A percentile compares a stretch with the other conserved stretches of the same genome.
These are phyloP conservation scores for Infundibulicybe gibba DNA, from an alignment of 768 basidiomycete genomes.

Conservation along the genomic window DNA sequence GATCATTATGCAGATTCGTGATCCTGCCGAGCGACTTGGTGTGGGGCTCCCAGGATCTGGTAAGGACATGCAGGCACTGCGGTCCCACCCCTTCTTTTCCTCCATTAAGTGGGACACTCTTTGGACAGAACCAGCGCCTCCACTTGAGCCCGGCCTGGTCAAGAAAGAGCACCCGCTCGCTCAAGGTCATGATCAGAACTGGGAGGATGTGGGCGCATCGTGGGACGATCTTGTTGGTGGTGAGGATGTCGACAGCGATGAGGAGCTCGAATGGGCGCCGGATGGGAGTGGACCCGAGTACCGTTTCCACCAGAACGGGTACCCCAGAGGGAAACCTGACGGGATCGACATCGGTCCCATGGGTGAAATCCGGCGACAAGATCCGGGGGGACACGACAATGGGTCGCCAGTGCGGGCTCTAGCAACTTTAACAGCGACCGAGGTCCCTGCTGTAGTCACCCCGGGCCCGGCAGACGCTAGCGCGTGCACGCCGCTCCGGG, in stretches of 20 bases:
- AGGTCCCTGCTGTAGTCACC: too few species aligned
- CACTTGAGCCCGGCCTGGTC: slow-evolving; percentile 49
- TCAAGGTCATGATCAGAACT: slow-evolving; percentile 30
- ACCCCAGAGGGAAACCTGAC: slow-evolving; percentile 9
- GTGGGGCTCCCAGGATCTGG: slow-evolving; percentile 36
- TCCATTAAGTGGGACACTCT: slow-evolving; percentile 57
- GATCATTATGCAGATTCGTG: slow-evolving; percentile 38
- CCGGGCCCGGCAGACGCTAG: background rate
- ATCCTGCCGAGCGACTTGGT: slow-evolving; percentile 60
- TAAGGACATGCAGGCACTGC: slow-evolving; percentile 45
- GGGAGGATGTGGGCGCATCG: slow-evolving; percentile 50
- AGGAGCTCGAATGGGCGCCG: slow-evolving; percentile 52
- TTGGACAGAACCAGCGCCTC: slow-evolving; percentile 60
- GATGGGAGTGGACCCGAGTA: slow-evolving; percentile 33
- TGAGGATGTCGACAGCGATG: slow-evolving; percentile 21
- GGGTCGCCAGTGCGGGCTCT: background rate
- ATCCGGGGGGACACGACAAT: slow-evolving; percentile 6
- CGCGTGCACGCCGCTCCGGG: slow-evolving; percentile 15
- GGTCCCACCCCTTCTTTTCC: slow-evolving; percentile 60
- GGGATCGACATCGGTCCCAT: slow-evolving; percentile 33
- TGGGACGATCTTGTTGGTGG: slow-evolving; percentile 47
- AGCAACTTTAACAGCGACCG: too few species aligned
- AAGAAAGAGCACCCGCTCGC: slow-evolving; percentile 36
- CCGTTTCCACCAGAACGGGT: slow-evolving; percentile 11
- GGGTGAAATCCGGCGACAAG: slow-evolving; percentile 26